Evolutionary conservation across 257 asterid genomes (phyloP), one percentile per base, ranked within the genome.

Genomic region (Nicotiana otophora): DNA sequence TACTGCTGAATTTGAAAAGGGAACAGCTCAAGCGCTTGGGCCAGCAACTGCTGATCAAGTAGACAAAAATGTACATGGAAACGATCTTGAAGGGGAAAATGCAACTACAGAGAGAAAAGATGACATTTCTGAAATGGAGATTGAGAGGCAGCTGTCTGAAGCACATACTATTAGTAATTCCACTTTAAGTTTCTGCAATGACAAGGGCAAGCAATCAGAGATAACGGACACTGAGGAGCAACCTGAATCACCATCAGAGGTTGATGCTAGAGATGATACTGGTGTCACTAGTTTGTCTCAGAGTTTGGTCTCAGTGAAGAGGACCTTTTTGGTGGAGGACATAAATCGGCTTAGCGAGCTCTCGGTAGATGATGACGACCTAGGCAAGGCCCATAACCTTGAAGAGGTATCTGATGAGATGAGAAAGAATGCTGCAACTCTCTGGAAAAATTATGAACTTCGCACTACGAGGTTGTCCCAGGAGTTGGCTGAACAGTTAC

Each of bases 21-120:
- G 99, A 72, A 88, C 98, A 14, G 92, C 97, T 65, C 99, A 96
- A 88, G 98, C 99, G 17, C 95, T 96, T 63, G 99, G 99, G 31
- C 99, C 98, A 4, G 99, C 99, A 58, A 93, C 96, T 5, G 88
- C 92, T 33, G 99, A 94, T 23, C 99, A 94, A 89, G 86, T 89
- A 68, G 93, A 87, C 57, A 91, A 85, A 76, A 93, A 86, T 82
- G 81, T 87, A 26, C 15, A 79, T 55, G 93, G 90, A 81, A 89
- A 87, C 33, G 96, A 93, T 81, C 74, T 82, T n/a, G 97, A 94
- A 31, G 80, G 58, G 48, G 95, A 90, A 74, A 75, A 84, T 46
- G 90, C 51, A 82, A 81, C 60, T 1, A 7, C 81, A 36, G 93
- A 89, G 3, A 33, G 58, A 4, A 89, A 85, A 84, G 95, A 90